These are phyloP conservation scores for Russula sp. DNA, from an alignment of 768 basidiomycete species.

Conservation along the genomic window DNA sequence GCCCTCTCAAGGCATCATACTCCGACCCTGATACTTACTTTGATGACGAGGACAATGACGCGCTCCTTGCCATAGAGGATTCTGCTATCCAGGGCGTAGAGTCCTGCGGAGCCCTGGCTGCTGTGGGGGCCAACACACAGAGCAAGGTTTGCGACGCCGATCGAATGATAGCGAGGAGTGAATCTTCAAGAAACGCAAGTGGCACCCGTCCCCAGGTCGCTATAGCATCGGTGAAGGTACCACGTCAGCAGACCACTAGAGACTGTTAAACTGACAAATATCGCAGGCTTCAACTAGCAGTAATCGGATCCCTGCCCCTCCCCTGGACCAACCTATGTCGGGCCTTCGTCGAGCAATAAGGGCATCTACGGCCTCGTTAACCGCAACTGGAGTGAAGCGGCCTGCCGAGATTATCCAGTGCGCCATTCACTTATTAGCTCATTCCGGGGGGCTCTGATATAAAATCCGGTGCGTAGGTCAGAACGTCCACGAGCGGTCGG, in stretches of 20 bases:
- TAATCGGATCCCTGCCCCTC: neutral
- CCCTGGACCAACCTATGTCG: neutral
- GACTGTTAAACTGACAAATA: neutral
- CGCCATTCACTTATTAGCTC: neutral
- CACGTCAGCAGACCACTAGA: too few relatives aligned
- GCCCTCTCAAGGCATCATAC: slow-evolving; percentile 1
- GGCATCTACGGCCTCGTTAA: neutral
- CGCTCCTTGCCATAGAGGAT: slow-evolving; percentile 7
- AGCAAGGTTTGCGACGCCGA: neutral
- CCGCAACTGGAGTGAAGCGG: slow-evolving; percentile 13
- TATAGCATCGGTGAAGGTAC: slow-evolving; percentile 1
- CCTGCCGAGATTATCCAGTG: slow-evolving; percentile 14
- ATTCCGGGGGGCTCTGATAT: neutral
- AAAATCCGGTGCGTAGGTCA: neutral
- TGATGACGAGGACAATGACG: slow-evolving; percentile 14
- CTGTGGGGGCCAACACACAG: neutral
- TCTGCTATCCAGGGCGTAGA: neutral
- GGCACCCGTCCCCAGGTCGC: neutral
- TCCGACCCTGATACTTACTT: slow-evolving; percentile 23
- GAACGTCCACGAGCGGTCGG: neutral
- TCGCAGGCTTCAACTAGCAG: neutral
- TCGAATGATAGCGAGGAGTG: neutral
- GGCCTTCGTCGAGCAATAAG: slow-evolving; percentile 7
- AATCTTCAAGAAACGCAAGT: neutral
- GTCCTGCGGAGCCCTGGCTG: neutral